These are phyloP conservation scores for Gilbertella persicaria DNA, from an alignment of 371 early-diverging fungal genomes.

Conservation along the genomic window DNA sequence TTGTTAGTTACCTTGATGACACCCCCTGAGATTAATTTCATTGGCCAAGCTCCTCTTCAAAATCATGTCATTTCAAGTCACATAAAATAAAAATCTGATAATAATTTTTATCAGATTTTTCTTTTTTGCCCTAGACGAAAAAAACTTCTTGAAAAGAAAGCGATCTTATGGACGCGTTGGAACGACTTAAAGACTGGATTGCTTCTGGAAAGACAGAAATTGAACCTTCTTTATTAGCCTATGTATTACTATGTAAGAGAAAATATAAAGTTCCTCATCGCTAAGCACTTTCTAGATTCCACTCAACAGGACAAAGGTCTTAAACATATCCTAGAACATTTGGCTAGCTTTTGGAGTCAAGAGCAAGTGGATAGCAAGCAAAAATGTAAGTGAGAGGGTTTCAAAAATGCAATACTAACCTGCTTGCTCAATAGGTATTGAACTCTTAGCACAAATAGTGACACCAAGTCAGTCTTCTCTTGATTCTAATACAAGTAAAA, in stretches of 20 bases:
- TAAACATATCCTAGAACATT: not conserved
- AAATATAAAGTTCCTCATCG: not conserved
- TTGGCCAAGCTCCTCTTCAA: too few species aligned
- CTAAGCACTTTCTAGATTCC: not conserved
- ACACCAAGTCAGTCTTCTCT: conserved; percentile 28
- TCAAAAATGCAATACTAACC: not conserved
- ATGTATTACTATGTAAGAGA: conserved; percentile 22
- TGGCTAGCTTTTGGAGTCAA: not conserved
- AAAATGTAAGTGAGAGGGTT: conserved; percentile 7
- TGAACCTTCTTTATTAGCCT: conserved; percentile 26
- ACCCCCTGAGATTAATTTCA: too few species aligned
- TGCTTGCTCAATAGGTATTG: conserved; percentile 21
- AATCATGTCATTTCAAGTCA: too few species aligned
- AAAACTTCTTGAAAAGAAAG: not conserved
- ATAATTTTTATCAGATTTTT: too few species aligned
- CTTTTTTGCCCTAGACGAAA: too few species aligned
- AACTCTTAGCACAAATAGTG: conserved; percentile 31
- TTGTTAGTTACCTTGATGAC: too few species aligned
- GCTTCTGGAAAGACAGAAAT: conserved; percentile 15
- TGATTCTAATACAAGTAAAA: conserved; percentile 24
- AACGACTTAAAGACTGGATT: conserved; percentile 19
- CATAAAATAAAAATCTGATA: too few species aligned
- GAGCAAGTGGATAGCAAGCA: not conserved
- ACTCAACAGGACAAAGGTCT: not conserved
- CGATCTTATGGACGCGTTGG: not conserved